Evolutionary conservation across 768 basidiomycete genomes (phyloP).

Genomic region (Tulasnella calospora): DNA sequence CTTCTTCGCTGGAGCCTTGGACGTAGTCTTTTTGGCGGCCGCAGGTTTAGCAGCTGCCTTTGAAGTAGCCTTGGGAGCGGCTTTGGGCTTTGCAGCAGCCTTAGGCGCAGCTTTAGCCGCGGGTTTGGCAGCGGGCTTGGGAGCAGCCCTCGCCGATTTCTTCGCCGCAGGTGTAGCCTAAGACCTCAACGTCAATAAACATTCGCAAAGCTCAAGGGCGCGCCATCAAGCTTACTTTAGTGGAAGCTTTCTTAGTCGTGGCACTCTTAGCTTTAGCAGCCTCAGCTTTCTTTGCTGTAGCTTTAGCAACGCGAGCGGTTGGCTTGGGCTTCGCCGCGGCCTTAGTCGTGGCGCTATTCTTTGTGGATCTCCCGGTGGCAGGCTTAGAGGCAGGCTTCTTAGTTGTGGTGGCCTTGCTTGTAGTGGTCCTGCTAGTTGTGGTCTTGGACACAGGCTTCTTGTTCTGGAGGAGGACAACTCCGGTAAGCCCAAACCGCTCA

Average conservation of each 20-base stretch:
- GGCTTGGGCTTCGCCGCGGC: constrained; percentile 15
- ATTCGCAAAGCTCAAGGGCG: background rate
- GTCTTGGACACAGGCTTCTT: constrained; percentile 28
- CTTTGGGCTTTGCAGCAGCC: constrained; percentile 1
- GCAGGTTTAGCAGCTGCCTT: constrained; percentile 21
- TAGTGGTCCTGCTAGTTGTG: constrained; percentile 17
- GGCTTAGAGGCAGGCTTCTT: constrained; percentile 25
- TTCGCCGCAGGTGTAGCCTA: background rate
- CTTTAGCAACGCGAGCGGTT: constrained; percentile 17
- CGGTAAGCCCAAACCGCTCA: background rate
- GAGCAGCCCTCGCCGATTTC: constrained; percentile 7
- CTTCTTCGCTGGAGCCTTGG: constrained; percentile 23
- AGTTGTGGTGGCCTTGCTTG: constrained; percentile 5
- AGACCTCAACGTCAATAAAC: background rate
- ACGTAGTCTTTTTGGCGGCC: constrained; percentile 13
- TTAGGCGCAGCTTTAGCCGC: background rate
- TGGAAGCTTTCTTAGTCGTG: constrained; percentile 24
- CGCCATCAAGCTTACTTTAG: background rate
- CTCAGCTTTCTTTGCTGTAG: constrained; percentile 12
- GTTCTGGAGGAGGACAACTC: constrained; percentile 5
- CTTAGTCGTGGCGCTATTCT: constrained; percentile 29
- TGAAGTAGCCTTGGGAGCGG: constrained; percentile 3
- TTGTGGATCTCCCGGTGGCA: constrained; percentile 33
- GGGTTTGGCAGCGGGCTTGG: constrained; percentile 14
- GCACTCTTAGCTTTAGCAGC: constrained; percentile 7